These are phyloP conservation scores for Leucocoprinus leucothites DNA, from an alignment of 768 basidiomycete species.

Conservation along the genomic window DNA sequence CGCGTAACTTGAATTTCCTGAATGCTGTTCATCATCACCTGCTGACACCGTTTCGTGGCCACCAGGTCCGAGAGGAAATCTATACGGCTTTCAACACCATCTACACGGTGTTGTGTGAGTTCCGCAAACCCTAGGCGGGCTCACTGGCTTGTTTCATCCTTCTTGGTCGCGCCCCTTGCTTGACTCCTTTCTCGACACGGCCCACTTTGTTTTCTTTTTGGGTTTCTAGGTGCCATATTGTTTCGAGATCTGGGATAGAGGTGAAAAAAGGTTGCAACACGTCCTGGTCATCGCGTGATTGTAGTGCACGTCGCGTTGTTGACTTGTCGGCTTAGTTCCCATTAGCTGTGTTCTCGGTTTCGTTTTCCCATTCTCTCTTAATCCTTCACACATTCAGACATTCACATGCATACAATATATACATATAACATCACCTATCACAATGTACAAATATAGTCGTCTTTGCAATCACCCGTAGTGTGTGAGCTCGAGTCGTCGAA, in stretches of 20 bases:
- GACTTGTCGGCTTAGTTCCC: conserved; percentile 4
- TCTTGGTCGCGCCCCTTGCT: conserved; percentile 17
- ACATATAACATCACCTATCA: conserved; percentile 19
- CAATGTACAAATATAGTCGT: conserved; percentile 12
- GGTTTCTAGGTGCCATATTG: conserved; percentile 7
- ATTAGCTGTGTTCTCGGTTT: conserved; percentile 6
- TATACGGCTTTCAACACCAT: conserved; percentile 99
- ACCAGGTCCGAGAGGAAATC: conserved; percentile 96
- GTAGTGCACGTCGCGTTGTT: conserved; percentile 46
- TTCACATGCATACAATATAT: conserved; percentile 19
- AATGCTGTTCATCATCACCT: conserved; percentile 28
- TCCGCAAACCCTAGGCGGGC: conserved; percentile 71
- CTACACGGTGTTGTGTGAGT: conserved; percentile 96
- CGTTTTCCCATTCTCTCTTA: conserved; percentile 28
- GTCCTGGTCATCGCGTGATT: conserved; percentile 24
- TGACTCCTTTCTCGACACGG: conserved; percentile 16
- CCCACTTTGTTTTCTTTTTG: conserved; percentile 12
- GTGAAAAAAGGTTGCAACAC: conserved; percentile 19
- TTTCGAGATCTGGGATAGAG: conserved; percentile 20
- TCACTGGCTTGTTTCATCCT: conserved; percentile 10
- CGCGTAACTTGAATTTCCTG: conserved; percentile 14
- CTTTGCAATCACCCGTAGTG: too few relatives aligned
- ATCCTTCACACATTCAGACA: conserved; percentile 16
- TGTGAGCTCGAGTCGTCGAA: too few relatives aligned
- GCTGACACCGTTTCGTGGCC: conserved; percentile 42